Evolutionary conservation across 257 asterid genomes (phyloP), one percentile per base, ranked within the genome.

Genomic region (Henckelia pumila): DNA sequence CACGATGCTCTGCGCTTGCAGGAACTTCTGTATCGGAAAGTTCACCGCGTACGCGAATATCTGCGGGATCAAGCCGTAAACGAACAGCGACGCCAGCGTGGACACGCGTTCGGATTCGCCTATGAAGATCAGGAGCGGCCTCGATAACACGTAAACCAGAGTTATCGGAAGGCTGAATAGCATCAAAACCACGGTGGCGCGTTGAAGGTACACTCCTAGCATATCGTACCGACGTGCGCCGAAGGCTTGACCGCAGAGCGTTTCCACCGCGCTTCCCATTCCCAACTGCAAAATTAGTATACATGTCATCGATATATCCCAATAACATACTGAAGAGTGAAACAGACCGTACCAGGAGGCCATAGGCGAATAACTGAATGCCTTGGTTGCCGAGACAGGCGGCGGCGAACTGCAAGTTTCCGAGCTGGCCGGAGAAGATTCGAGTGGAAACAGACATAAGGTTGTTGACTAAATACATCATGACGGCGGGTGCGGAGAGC

Each of bases 211-310:
- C 6, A 82, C 65, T 55, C 91, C 91, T 0, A 85, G 75, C 83
- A 82, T 68, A 0, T 84, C 81, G 72, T 76, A 47, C 17, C 82
- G 75, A 2, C 57, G 53, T 0, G 91, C 91, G 0, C 91, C 91
- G 69, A 71, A 80, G 40, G 91, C 91, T 78, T 85, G 91, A 0
- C 88, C 91, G 65, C 91, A 85, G 0, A 85, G 84, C 0, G 91
- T 85, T 25, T 85, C 91, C 1, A 85, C 85, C 20, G 91, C 91
- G 80, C 91, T 85, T 19, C 86, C 91, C 91, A 85, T 85, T 7
- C 91, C 91, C 6, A 85, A 65, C 88, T 82, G 79, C 76, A 6
- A 32, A 35, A 68, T 40, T 3, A 40, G 1, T n/a, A 40, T 37
- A 13, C 16, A 3, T 13, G 4, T 13, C 17, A 13, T 37, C 5